Conservation (phyloP, 1,284 basidiomycete species). For the Phaffia rhodozyma region DNA sequence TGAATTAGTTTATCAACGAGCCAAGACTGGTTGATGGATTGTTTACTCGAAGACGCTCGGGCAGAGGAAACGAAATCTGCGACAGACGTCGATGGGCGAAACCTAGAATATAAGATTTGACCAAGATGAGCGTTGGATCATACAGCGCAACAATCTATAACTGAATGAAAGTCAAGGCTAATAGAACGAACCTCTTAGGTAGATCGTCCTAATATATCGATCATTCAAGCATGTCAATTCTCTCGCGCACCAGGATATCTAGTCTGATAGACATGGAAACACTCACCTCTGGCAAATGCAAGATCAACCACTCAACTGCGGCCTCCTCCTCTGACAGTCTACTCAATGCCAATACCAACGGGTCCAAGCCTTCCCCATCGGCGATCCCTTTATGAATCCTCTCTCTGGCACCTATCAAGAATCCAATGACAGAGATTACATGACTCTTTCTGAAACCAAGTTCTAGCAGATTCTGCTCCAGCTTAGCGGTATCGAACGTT, state of each 20-base stretch:
- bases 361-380: conserved; percentile 23
- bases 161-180: too few relatives aligned
- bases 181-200: conserved; percentile 20
- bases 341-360: conserved; percentile 37
- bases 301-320: conserved; percentile 39
- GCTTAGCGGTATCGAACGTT: conserved; percentile 25
- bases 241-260: too few relatives aligned
- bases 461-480: conserved; percentile 31
- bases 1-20: conserved; percentile 68
- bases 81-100: conserved; percentile 59
- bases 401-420: conserved; percentile 29
- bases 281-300: conserved; percentile 40
- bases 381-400: background rate
- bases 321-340: conserved; percentile 43
- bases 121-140: conserved; percentile 60
- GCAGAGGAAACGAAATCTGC: conserved; percentile 50
- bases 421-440: conserved; percentile 31
- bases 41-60: conserved; percentile 25
- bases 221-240: background rate
- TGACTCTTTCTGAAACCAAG: conserved; percentile 39
- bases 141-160: too few relatives aligned
- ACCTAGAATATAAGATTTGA: conserved; percentile 62
- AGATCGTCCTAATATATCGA: conserved; percentile 30
- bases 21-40: conserved; percentile 65
- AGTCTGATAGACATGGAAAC: background rate